These are phyloP conservation scores for Pelargonium nanum DNA, from an alignment of 345 rosid species.

Conservation along the genomic window DNA sequence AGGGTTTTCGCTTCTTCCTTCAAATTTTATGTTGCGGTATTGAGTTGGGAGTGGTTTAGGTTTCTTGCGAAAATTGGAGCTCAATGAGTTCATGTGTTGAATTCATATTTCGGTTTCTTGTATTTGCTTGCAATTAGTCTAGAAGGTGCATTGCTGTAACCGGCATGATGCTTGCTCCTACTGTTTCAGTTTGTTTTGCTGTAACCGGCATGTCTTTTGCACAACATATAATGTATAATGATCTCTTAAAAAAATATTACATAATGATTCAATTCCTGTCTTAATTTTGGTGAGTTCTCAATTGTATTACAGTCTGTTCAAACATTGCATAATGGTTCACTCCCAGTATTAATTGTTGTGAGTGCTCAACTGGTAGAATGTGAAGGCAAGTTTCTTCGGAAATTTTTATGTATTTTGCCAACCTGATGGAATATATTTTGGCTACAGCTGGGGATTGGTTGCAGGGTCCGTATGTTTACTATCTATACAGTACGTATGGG, in stretches of 20 bases:
- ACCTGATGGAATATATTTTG: conserved; percentile 17
- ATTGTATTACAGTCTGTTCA: background rate
- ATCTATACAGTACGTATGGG: conserved; percentile 79
- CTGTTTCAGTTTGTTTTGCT: no score
- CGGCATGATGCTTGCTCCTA: background rate
- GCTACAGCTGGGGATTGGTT: conserved; percentile 90
- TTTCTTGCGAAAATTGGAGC: background rate
- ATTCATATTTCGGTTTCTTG: background rate
- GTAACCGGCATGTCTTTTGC: no score
- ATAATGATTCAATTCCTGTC: no score
- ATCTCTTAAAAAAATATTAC: no score
- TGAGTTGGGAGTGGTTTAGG: background rate
- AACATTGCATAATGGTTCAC: background rate
- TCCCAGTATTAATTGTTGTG: background rate
- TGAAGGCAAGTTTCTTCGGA: background rate
- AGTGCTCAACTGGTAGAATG: background rate
- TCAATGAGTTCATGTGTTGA: background rate
- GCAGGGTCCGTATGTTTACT: conserved; percentile 97
- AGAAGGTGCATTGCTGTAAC: background rate
- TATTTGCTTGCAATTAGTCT: no score
- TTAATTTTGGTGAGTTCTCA: no score
- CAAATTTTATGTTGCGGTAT: no score
- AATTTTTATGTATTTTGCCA: conserved; percentile 5
- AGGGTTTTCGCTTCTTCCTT: background rate
- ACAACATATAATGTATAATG: no score